These are phyloP conservation scores for Metschnikowia arizonensis DNA, from an alignment of 805 yeast genomes.

Conservation along the genomic window DNA sequence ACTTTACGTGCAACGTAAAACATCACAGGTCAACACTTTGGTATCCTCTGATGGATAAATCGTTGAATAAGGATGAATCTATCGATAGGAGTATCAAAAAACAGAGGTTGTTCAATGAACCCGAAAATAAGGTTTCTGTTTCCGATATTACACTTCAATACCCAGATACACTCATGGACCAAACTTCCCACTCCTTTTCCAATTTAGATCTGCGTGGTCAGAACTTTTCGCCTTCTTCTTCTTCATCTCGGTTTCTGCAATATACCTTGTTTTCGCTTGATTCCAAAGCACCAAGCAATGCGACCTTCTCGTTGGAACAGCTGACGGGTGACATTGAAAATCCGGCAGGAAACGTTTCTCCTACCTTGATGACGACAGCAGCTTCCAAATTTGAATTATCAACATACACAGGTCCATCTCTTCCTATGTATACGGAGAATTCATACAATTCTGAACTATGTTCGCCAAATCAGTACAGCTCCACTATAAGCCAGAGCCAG, in stretches of 20 bases:
- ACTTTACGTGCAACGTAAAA: not conserved
- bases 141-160: not conserved
- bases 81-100: not conserved
- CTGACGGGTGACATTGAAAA: not conserved
- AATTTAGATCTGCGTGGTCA: not conserved
- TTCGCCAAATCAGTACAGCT: not conserved
- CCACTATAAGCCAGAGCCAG: not conserved
- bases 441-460: not conserved
- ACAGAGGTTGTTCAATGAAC: not conserved
- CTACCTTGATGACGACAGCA: not conserved
- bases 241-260: not conserved
- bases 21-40: not conserved
- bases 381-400: not conserved
- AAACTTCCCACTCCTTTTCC: not conserved
- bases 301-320: not conserved
- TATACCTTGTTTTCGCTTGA: not conserved
- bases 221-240: not conserved
- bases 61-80: not conserved
- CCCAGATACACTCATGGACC: not conserved
- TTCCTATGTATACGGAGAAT: not conserved
- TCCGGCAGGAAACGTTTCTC: not conserved
- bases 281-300: not conserved
- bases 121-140: not conserved
- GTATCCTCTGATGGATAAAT: not conserved
- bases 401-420: not conserved